Evolutionary conservation across 805 yeast species (phyloP), one percentile per base, ranked within the genome.

Genomic region (Ogataea pilisensis): DNA sequence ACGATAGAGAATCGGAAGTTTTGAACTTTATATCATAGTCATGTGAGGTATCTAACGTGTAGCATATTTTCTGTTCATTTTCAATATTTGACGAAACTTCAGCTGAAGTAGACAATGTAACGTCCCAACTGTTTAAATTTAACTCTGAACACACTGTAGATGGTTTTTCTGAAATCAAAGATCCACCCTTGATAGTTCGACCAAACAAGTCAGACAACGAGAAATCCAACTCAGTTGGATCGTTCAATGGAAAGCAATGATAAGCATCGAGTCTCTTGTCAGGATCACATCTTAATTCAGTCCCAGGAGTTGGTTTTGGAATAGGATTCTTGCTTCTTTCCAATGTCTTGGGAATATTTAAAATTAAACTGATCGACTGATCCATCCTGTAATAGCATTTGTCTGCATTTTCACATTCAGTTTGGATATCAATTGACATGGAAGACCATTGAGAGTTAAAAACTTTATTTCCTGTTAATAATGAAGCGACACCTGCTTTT

Each of bases 381-480:
- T 72, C 66, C 78, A 88, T 70, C 17, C 67, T 59, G 52, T 75
- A 73, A 32, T 63, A 59, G 49, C 89, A 83, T 1, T 51, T 43
- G 3, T 46, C 54, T 11, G 44, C 48, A 4, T 54, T 63, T 19
- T 60, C 65, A 50, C 89, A 80, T 11, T 63, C 64, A 0, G 88
- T 80, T 14, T 64, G 64, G 20, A 91, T 71, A 58, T 91, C 98
- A 34, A 93, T 78, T 2, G 96, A 75, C 88, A 93, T 82, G 31
- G 90, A 78, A 49, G 90, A 96, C 98, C 98, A 93, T 47, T 82
- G 79, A 0, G 96, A 80, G 55, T 89, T 95, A 61, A 89, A 93
- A 8, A 88, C 75, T 55, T 82, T 82, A 59, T 88, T 96, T 16
- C 99, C 98, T 53, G 89, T 95, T 19, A 93, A 68, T 31, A 91